A percentile compares a stretch with the other conserved stretches of the same genome.
These are phyloP conservation scores for Boletus sp. DNA, from an alignment of 768 basidiomycete species.

Conservation along the genomic window DNA sequence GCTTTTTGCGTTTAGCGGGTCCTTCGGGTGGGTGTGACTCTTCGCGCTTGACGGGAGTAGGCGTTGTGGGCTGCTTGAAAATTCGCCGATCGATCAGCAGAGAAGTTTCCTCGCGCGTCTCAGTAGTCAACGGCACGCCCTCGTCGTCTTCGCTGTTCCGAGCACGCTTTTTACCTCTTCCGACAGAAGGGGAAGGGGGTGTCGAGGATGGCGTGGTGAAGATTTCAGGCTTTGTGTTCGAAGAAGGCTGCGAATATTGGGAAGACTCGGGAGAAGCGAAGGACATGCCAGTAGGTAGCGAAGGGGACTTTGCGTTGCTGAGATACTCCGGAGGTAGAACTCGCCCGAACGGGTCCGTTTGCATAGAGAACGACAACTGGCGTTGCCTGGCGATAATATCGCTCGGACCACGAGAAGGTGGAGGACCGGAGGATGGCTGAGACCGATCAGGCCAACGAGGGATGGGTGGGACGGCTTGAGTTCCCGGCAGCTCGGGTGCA, in stretches of 20 bases:
- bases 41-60: not conserved
- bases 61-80: not conserved
- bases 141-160: constrained; percentile 9
- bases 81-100: not conserved
- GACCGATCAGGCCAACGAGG: constrained; percentile 13
- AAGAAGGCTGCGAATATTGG: not conserved
- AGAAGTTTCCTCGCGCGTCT: not conserved
- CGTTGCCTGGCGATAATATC: constrained; percentile 12
- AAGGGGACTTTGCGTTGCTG: not conserved
- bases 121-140: not conserved
- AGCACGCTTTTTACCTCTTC: constrained; percentile 17
- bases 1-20: constrained; percentile 17
- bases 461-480: not conserved
- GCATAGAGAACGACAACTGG: not conserved
- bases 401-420: not conserved
- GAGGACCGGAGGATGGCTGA: not conserved
- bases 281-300: not conserved
- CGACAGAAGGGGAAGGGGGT: constrained; percentile 9
- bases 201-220: not conserved
- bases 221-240: not conserved
- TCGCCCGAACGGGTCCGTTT: constrained; percentile 14
- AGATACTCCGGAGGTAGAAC: constrained; percentile 1
- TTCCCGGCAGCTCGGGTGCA: not conserved
- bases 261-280: not conserved
- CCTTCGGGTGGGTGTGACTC: not conserved